Conservation (phyloP, 2,329 filamentous ascomycete species). For the Hypoxylon rubiginosum region DNA sequence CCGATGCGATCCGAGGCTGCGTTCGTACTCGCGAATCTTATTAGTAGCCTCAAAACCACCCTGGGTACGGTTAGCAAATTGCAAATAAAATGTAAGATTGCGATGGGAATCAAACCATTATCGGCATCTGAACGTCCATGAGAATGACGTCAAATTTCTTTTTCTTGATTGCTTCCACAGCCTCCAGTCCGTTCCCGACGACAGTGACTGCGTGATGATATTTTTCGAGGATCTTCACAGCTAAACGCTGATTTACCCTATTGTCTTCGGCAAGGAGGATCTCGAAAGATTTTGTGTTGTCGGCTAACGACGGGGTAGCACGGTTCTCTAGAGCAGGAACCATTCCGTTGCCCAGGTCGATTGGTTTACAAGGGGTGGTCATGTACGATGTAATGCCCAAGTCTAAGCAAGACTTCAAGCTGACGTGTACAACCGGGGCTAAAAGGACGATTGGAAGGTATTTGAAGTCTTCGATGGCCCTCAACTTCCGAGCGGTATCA, state of each 20-base stretch:
- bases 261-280: constrained; percentile 98
- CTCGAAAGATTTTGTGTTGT: constrained; percentile 95
- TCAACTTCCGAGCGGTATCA: constrained; percentile 85
- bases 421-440: constrained; percentile 89
- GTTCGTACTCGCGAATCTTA: constrained; percentile 96
- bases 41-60: constrained; percentile 97
- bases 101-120: constrained; percentile 77
- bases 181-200: constrained; percentile 94
- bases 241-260: constrained; percentile 94
- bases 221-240: constrained; percentile 97
- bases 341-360: constrained; percentile 96
- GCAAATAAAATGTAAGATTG: constrained; percentile 14
- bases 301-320: constrained; percentile 89
- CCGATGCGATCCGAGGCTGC: constrained; percentile 80
- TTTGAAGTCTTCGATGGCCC: constrained; percentile 94
- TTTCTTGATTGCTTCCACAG: constrained; percentile 90
- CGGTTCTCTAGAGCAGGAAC: constrained; percentile 94
- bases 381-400: constrained; percentile 99
- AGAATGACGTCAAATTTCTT: constrained; percentile 96
- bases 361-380: constrained; percentile 94
- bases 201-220: constrained; percentile 94
- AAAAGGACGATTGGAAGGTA: constrained; percentile 96
- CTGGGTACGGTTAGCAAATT: constrained; percentile 56
- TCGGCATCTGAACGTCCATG: constrained; percentile 99
- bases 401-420: constrained; percentile 92